phyloP scores from a whole-genome alignment of 192 early-diverging fungal genomes.

The Linnemannia exigua region DNA sequence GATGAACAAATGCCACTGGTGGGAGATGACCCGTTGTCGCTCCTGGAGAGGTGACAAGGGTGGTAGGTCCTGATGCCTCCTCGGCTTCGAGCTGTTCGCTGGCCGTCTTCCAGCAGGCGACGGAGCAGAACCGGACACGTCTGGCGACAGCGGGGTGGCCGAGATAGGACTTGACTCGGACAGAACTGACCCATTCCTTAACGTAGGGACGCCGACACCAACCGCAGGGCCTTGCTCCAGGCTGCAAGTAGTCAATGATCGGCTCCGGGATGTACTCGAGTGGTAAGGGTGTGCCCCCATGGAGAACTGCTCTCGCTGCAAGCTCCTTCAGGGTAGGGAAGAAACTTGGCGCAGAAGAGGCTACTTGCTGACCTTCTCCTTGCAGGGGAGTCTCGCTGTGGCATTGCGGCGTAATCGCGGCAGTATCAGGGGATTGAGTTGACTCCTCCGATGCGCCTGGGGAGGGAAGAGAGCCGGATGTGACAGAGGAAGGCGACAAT shows the following conservation, averaged over 20 bases:
- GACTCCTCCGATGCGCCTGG: neutral
- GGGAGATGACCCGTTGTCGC: slow-evolving; percentile 32
- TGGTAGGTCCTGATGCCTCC: neutral
- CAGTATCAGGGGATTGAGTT: neutral
- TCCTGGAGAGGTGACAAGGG: neutral
- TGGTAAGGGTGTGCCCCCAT: slow-evolving; percentile 38
- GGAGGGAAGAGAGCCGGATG: neutral
- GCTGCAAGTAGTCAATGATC: slow-evolving; percentile 49
- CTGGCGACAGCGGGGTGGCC: slow-evolving; percentile 68
- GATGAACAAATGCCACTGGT: slow-evolving; percentile 11
- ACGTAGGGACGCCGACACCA: slow-evolving; percentile 59
- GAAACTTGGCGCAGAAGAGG: slow-evolving; percentile 29
- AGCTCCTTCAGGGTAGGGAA: slow-evolving; percentile 62
- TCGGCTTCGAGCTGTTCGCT: slow-evolving; percentile 45
- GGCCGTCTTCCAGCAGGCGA: slow-evolving; percentile 56
- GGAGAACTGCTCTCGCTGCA: slow-evolving; percentile 53
- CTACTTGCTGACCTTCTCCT: neutral
- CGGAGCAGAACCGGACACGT: slow-evolving; percentile 65
- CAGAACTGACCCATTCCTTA: slow-evolving; percentile 69
- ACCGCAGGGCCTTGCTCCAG: slow-evolving; percentile 55
- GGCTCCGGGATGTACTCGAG: slow-evolving; percentile 34
- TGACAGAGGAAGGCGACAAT: neutral
- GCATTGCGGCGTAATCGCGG: neutral
- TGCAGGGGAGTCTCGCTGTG: neutral
- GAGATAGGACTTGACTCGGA: slow-evolving; percentile 64